Conservation (phyloP, 306 rosid genomes). For the Pyrus communis region DNA sequence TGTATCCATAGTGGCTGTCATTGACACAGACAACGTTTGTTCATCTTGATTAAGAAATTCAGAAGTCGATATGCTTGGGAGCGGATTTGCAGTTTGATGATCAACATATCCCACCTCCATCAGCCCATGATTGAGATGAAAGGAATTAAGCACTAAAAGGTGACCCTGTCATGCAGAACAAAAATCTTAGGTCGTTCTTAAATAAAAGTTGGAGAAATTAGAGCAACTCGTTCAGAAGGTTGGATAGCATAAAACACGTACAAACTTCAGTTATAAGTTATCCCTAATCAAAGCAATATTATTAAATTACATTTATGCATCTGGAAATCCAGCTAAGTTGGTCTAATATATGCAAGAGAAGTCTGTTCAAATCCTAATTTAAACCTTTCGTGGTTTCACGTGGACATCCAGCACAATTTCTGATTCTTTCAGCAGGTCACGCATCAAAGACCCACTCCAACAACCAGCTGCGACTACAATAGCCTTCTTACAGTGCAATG, state of each 20-base stretch:
- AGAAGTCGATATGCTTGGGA: slow-evolving; percentile 26
- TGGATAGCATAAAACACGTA: not conserved
- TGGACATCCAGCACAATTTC: slow-evolving; percentile 60
- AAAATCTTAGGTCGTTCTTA: not conserved
- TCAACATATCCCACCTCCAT: slow-evolving; percentile 81
- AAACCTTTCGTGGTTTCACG: slow-evolving; percentile 77
- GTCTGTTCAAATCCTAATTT: slow-evolving; percentile 13
- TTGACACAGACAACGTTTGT: slow-evolving; percentile 62
- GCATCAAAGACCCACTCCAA: slow-evolving; percentile 89
- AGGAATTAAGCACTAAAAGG: slow-evolving; percentile 51
- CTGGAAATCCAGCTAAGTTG: slow-evolving; percentile 2
- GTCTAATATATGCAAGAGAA: slow-evolving; percentile 9
- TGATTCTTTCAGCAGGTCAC: slow-evolving; percentile 51
- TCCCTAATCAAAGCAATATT: not conserved
- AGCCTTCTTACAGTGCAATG: slow-evolving; percentile 61
- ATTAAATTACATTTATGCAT: not conserved
- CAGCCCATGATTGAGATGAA: slow-evolving; percentile 70
- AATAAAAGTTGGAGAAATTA: not conserved
- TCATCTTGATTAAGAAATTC: slow-evolving; percentile 35
- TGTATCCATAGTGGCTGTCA: slow-evolving; percentile 73
- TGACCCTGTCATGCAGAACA: slow-evolving; percentile 66
- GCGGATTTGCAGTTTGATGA: slow-evolving; percentile 32
- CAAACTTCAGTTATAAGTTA: not conserved
- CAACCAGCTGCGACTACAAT: slow-evolving; percentile 81
- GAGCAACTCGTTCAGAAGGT: not conserved